Percentiles rank a stretch among this genome's conserved stretches.
Conservation (phyloP, 2,329 filamentous ascomycete species). For the Onygenales sp. region DNA sequence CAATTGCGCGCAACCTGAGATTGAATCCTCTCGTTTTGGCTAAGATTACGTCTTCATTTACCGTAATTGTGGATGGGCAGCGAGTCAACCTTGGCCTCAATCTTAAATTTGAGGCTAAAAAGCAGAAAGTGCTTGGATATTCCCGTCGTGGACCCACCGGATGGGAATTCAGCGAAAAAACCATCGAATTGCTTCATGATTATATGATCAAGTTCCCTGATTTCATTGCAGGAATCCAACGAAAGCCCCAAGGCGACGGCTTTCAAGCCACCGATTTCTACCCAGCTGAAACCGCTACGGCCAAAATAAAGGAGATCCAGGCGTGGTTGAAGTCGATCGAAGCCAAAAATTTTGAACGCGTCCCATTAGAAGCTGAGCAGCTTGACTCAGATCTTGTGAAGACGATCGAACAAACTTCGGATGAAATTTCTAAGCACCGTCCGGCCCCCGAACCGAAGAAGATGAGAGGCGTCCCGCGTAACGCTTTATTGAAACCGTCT, state of each 20-base stretch:
- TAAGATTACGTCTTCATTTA: constrained; percentile 93
- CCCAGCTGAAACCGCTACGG: constrained; percentile 58
- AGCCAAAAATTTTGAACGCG: constrained; percentile 83
- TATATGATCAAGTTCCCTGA: constrained; percentile 95
- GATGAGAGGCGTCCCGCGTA: constrained; percentile 72
- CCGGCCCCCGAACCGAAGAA: constrained; percentile 54
- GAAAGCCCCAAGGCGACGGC: constrained; percentile 75
- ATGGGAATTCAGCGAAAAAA: constrained; percentile 90
- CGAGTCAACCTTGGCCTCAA: constrained; percentile 89
- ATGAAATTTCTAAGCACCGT: constrained; percentile 47
- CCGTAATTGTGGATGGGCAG: constrained; percentile 69
- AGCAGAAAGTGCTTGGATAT: constrained; percentile 91
- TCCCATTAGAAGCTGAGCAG: constrained; percentile 94
- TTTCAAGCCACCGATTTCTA: constrained; percentile 82
- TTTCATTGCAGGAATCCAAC: constrained; percentile 82
- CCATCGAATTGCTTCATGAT: constrained; percentile 67
- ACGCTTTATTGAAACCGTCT: constrained; percentile 80
- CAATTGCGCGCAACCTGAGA: constrained; percentile 72
- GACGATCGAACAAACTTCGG: constrained; percentile 66
- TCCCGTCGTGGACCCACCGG: constrained; percentile 76
- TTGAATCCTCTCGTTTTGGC: constrained; percentile 82
- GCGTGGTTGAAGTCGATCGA: constrained; percentile 88
- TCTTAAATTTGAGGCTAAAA: constrained; percentile 91
- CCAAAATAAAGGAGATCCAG: constrained; percentile 85
- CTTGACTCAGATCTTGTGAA: constrained; percentile 85